Percentiles rank a stretch among this genome's conserved stretches.
Evolutionary conservation across 768 basidiomycete genomes (phyloP).

Genomic region (Gyrodon lividus): DNA sequence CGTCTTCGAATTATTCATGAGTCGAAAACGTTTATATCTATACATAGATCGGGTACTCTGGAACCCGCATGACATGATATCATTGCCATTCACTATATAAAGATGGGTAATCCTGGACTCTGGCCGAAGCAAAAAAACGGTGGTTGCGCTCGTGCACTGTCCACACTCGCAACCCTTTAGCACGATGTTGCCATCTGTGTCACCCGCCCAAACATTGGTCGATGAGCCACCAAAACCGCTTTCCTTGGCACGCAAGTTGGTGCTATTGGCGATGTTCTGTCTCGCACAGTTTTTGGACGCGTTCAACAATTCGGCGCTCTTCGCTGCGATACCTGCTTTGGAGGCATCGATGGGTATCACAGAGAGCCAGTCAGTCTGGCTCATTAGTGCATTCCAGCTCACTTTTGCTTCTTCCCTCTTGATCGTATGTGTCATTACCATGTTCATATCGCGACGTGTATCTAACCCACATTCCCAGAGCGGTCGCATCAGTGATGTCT

Average conservation of each 20-base stretch:
- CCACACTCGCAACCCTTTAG: too few species aligned
- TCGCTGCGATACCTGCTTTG: slow-evolving; percentile 34
- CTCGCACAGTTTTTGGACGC: slow-evolving; percentile 39
- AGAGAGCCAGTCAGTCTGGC: slow-evolving; percentile 35
- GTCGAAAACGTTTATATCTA: too few species aligned
- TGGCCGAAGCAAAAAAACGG: too few species aligned
- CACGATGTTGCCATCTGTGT: too few species aligned
- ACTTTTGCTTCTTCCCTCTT: slow-evolving; percentile 39
- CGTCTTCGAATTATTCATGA: too few species aligned
- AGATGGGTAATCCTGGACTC: too few species aligned
- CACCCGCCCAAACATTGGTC: too few species aligned
- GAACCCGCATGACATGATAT: too few species aligned
- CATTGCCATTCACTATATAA: too few species aligned
- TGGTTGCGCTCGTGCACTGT: too few species aligned
- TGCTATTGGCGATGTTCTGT: slow-evolving; percentile 37
- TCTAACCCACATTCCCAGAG: slow-evolving; percentile 25
- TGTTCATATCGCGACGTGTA: not conserved
- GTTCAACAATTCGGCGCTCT: slow-evolving; percentile 37
- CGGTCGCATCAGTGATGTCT: slow-evolving; percentile 39
- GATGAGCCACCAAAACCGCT: not conserved
- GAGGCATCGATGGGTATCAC: slow-evolving; percentile 24
- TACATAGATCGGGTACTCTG: too few species aligned
- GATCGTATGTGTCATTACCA: not conserved
- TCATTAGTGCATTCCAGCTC: slow-evolving; percentile 39
- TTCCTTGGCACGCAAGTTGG: slow-evolving; percentile 12